Evolutionary conservation across 2,329 filamentous ascomycete genomes (phyloP), one percentile per base, ranked within the genome.

Genomic region (Pyricularia sp.): DNA sequence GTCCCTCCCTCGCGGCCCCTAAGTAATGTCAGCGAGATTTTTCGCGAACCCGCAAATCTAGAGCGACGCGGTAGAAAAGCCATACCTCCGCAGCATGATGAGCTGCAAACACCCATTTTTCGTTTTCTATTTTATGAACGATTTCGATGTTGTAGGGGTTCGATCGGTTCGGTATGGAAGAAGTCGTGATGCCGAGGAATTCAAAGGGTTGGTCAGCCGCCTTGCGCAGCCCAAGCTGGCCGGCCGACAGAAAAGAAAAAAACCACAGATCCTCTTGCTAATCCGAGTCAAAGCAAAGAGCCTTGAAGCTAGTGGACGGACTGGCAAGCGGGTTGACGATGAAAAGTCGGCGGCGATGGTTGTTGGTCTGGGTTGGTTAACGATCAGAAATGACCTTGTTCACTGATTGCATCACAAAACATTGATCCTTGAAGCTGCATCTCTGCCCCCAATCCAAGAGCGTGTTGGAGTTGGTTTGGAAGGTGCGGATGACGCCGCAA

Each of bases 1-100:
- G 85, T 73, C 89, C 90, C 85, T 94, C 92, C 79, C 90, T 90
- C 79, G 90, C 87, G 81, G 90, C 91, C 77, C 89, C 91, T 91
- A 71, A 12, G 33, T 20, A 17, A 67, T 25, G 69, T 72, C 65
- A 74, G 70, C 67, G 25, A 67, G 26, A 25, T 55, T 36, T 50
- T 61, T 61, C 58, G 58, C 58, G 55, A 25, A 25, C n/a, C n/a
- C n/a, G n/a, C 7, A 61, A 61, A 23, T 26, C 4, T 61, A 11
- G 26, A 66, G 30, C 5, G 42, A 20, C 9, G 36, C 42, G 33
- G 12, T 9, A 33, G 36, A 25, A 64, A 36, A 14, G 17, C 28
- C 31, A 36, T 78, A 85, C 84, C 82, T 81, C 84, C 85, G 78
- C 86, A 89, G 81, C 87, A 89, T 73, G 85, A 87, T 72, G 85